These are phyloP conservation scores for Acarospora socialis DNA, from an alignment of 2,329 filamentous ascomycete genomes.

Conservation along the genomic window DNA sequence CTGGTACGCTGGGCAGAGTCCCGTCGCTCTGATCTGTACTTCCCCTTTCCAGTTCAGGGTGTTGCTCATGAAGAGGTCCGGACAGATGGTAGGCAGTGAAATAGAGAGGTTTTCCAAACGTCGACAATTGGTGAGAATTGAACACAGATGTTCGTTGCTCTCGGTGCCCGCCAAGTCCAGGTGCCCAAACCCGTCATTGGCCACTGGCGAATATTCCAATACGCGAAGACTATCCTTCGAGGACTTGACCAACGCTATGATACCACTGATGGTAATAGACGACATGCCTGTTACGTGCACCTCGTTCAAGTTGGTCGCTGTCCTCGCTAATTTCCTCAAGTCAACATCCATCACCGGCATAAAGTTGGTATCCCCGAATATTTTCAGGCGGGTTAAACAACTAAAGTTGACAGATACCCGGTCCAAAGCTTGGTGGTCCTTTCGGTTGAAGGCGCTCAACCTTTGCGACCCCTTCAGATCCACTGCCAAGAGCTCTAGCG, in stretches of 20 bases:
- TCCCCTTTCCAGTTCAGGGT: constrained; percentile 13
- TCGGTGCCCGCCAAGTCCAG: constrained; percentile 3
- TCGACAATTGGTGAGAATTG: constrained; percentile 10
- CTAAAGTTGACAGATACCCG: constrained; percentile 33
- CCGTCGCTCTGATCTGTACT: constrained; percentile 13
- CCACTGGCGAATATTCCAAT: constrained; percentile 39
- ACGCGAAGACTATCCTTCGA: constrained; percentile 34
- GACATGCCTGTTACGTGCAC: constrained; percentile 40
- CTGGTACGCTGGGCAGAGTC: constrained; percentile 10
- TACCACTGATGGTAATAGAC: constrained; percentile 36
- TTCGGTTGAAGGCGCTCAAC: constrained; percentile 23
- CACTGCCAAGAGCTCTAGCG: constrained; percentile 37
- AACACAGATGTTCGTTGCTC: constrained; percentile 10
- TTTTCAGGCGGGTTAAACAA: constrained; percentile 36
- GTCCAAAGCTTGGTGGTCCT: constrained; percentile 31
- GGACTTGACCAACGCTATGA: constrained; percentile 38
- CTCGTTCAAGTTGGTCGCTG: constrained; percentile 36
- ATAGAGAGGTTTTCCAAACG: constrained; percentile 10
- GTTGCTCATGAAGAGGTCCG: constrained; percentile 9
- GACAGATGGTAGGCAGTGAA: constrained; percentile 12
- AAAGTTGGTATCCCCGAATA: constrained; percentile 40
- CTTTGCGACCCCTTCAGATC: constrained; percentile 34
- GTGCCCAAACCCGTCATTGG: constrained; percentile 23
- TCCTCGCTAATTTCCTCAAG: constrained; percentile 35
- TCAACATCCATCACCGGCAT: constrained; percentile 38